Evolutionary conservation across 495 filamentous ascomycete species (phyloP).

Genomic region (Penicillium steckii): DNA sequence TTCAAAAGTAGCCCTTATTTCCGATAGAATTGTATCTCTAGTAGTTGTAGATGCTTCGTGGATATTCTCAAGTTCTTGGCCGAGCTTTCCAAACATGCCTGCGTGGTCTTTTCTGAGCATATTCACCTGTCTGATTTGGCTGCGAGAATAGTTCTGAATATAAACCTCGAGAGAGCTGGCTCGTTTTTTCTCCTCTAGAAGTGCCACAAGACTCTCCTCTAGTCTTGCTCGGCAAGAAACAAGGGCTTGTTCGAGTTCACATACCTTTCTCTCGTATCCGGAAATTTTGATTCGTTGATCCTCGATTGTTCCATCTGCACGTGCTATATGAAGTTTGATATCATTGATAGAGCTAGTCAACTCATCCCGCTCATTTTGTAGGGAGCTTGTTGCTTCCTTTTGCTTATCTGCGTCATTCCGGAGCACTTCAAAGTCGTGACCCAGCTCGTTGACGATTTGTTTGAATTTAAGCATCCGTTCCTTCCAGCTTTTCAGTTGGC

Average conservation of each 20-base stretch:
- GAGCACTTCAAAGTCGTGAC: conserved; percentile 31
- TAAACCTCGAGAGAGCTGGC: conserved; percentile 28
- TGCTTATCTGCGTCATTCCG: conserved; percentile 26
- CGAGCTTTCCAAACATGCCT: conserved; percentile 20
- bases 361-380: conserved; percentile 28
- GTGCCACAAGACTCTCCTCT: conserved; percentile 11
- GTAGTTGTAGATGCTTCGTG: conserved; percentile 6
- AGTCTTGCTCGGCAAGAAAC: conserved; percentile 15
- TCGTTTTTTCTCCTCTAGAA: conserved; percentile 32
- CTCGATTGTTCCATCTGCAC: conserved; percentile 13
- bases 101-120: conserved; percentile 28
- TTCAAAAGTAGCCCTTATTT: conserved; percentile 12
- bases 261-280: conserved; percentile 12
- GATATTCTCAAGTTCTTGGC: conserved; percentile 13
- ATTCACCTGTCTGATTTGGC: conserved; percentile 24
- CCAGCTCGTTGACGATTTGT: conserved; percentile 35
- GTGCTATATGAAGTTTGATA: conserved; percentile 19
- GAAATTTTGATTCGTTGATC: conserved; percentile 14
- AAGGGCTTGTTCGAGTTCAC: conserved; percentile 21
- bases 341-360: conserved; percentile 22
- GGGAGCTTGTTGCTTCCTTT: conserved; percentile 12
- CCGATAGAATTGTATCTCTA: conserved; percentile 12
- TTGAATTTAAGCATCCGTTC: conserved; percentile 32
- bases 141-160: conserved; percentile 29
- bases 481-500: conserved; percentile 34